These are phyloP conservation scores for Dipteronia dyeriana DNA, from an alignment of 345 rosid species.

Conservation along the genomic window DNA sequence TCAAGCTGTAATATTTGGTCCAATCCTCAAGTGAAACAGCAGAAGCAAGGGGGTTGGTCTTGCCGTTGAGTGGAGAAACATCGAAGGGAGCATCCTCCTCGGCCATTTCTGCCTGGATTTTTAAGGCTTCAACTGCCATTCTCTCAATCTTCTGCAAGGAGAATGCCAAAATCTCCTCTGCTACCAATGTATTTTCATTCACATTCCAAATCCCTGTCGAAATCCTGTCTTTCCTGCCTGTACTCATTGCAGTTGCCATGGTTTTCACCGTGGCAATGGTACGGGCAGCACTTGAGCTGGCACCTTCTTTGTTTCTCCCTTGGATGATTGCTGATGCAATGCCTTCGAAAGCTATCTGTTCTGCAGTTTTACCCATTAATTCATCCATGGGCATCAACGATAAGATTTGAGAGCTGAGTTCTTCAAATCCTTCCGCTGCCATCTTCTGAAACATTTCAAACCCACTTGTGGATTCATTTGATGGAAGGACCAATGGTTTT, in stretches of 20 bases:
- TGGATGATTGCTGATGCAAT: conserved; percentile 93
- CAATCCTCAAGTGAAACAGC: conserved; percentile 74
- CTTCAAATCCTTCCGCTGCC: conserved; percentile 63
- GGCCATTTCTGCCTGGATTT: conserved; percentile 80
- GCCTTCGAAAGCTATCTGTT: conserved; percentile 98
- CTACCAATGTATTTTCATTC: conserved; percentile 55
- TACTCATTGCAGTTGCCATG: conserved; percentile 64
- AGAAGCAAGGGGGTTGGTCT: conserved; percentile 51
- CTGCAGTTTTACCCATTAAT: conserved; percentile 86
- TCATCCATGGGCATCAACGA: conserved; percentile 79
- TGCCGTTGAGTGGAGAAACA: conserved; percentile 52
- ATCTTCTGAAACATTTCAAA: conserved; percentile 76
- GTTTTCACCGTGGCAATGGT: conserved; percentile 77
- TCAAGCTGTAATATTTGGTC: conserved; percentile 34
- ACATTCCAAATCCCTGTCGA: conserved; percentile 82
- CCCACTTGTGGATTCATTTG: conserved; percentile 42
- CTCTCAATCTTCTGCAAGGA: conserved; percentile 81
- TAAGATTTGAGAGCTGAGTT: conserved; percentile 57
- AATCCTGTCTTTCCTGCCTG: conserved; percentile 83
- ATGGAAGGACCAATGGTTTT: conserved; percentile 62
- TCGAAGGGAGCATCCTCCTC: conserved; percentile 85
- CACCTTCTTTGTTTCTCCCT: conserved; percentile 89
- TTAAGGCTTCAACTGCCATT: conserved; percentile 77
- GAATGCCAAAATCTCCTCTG: conserved; percentile 71
- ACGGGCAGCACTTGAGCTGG: conserved; percentile 84